These are phyloP conservation scores for Gaultheria prostrata DNA, from an alignment of 148 eudicot species.

Conservation along the genomic window DNA sequence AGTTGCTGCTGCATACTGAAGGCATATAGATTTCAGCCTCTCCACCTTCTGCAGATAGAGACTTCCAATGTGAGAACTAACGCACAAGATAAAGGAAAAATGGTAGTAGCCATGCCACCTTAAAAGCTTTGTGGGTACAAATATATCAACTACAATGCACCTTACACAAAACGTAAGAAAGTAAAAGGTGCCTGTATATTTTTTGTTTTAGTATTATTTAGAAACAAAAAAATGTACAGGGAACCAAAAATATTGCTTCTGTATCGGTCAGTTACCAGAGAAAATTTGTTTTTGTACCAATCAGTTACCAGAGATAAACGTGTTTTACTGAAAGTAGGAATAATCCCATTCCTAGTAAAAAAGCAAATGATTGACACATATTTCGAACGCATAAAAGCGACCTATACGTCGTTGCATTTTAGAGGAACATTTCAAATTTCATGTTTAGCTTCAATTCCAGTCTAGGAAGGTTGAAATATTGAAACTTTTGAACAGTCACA, in stretches of 20 bases:
- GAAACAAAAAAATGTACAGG: neutral
- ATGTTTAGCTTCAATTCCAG: neutral
- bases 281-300: too few relatives aligned
- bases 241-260: neutral
- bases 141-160: neutral
- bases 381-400: neutral
- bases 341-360: neutral
- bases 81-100: conserved; percentile 2
- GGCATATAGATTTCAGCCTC: conserved; percentile 75
- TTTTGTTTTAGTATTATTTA: neutral
- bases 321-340: conserved; percentile 1
- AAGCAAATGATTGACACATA: neutral
- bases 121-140: neutral
- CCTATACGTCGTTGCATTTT: neutral
- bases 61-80: conserved; percentile 16
- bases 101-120: neutral
- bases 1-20: conserved; percentile 80
- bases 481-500: neutral
- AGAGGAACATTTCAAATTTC: neutral
- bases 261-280: neutral
- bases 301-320: neutral
- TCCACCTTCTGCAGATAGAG: conserved; percentile 75
- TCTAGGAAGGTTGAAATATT: neutral
- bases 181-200: neutral
- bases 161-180: neutral